Evolutionary conservation across 371 early-diverging fungal species (phyloP), one percentile per base, ranked within the genome.

Genomic region (Mucor indicus): DNA sequence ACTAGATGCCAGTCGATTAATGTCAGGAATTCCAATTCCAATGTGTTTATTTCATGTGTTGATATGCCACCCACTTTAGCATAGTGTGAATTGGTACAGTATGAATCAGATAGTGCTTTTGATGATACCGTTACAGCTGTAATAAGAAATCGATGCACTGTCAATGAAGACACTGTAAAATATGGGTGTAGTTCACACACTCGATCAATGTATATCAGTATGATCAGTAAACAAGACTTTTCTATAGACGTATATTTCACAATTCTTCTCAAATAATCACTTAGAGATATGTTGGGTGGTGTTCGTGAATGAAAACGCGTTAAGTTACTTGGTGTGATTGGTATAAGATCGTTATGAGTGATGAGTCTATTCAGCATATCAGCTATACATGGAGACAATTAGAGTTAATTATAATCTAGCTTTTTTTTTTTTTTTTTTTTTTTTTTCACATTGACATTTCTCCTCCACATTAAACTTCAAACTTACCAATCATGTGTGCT

Each of bases 251-350:
- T 92, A 63, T 92, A 97, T 67, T 87, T 87, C 39, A 91, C 84
- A 47, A 94, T 90, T 20, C 95, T 81, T 24, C 80, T 68, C 36
- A 93, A 64, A 53, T 95, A 93, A 44, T 91, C 91, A 48, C 54
- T 51, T 8, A 95, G 80, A 10, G 85, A 79, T 42, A 95, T 95
- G 50, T 79, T 80, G 16, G 98, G 96, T 13, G 93, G 84, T 17
- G 91, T 89, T 38, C 96, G 83, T 16, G 96, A 96, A 60, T 98
- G 98, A 55, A 98, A 98, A 23, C 97, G 87, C 4, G 98, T 95
- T n/a, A 96, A 68, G 47, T 84, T 90, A 48, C 84, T 71, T 15
- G 83, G 75, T 12, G 87, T 87, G 39, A 87, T 62, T 20, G 90
- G 90, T 43, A 95, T 91, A 43, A 81, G 81, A 72, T 98, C 96